Conservation (phyloP, 1,284 basidiomycete genomes). For the Apiotrichum sp. region DNA sequence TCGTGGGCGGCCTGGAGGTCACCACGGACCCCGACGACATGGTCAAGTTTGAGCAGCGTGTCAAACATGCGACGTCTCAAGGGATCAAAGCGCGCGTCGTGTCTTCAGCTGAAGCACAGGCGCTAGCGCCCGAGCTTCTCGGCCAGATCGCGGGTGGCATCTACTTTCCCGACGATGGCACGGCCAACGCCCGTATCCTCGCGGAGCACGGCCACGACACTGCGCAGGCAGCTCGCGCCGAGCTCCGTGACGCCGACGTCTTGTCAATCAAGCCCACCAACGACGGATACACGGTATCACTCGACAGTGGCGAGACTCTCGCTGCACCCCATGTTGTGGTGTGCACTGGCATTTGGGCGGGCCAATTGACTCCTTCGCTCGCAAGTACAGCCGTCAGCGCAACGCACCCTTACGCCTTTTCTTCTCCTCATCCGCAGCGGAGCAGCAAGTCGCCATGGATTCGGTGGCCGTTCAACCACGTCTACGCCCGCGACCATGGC, state of each 20-base stretch:
- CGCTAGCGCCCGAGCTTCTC: conserved; percentile 15
- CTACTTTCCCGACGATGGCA: conserved; percentile 21
- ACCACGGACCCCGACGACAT: not conserved
- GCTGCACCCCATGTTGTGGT: conserved; percentile 15
- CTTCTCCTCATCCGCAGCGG: not conserved
- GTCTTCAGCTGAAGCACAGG: conserved; percentile 2
- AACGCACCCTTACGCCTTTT: conserved; percentile 25
- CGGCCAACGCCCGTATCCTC: conserved; percentile 18
- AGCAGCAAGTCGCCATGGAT: conserved; percentile 17
- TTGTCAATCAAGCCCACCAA: conserved; percentile 1
- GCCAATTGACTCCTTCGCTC: conserved; percentile 19
- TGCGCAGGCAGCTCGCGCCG: conserved; percentile 13
- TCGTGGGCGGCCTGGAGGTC: conserved; percentile 23
- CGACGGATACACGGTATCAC: not conserved
- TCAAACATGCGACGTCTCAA: conserved; percentile 1
- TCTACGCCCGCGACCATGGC: conserved; percentile 30
- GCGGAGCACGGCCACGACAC: conserved; percentile 12
- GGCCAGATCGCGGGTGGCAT: conserved; percentile 1
- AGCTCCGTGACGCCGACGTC: conserved; percentile 14
- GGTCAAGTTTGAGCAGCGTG: not conserved
- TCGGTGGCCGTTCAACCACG: conserved; percentile 21
- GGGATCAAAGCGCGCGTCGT: conserved; percentile 14
- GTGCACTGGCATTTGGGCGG: conserved; percentile 26
- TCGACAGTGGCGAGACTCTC: not conserved
- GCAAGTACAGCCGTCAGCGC: conserved; percentile 13